phyloP scores from a whole-genome alignment of 768 basidiomycete genomes.

The Goffeauzyma gilvescens region DNA sequence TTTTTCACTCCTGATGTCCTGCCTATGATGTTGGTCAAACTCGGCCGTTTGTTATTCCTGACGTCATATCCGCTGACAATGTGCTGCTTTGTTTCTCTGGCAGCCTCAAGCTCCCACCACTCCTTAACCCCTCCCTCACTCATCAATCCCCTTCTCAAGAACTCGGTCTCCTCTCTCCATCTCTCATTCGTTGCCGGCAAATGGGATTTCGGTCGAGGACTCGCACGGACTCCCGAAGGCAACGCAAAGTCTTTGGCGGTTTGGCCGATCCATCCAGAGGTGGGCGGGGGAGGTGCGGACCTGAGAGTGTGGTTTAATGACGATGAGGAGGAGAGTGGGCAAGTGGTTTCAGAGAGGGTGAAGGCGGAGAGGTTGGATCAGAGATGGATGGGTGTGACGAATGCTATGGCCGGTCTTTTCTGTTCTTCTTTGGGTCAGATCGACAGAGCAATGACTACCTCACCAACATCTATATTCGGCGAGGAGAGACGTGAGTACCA shows the following conservation, averaged over 20 bases:
- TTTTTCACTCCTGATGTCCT: no score
- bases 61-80: no score
- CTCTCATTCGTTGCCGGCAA: conserved; percentile 76
- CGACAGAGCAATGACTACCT: conserved; percentile 41
- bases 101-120: conserved; percentile 57
- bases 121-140: conserved; percentile 67
- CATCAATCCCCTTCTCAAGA: conserved; percentile 67
- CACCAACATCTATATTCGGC: conserved; percentile 35
- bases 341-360: conserved; percentile 14
- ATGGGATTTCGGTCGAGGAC: conserved; percentile 73
- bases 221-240: no score
- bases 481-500: conserved; percentile 11
- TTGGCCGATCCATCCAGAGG: conserved; percentile 47
- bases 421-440: conserved; percentile 67
- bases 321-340: conserved; percentile 8
- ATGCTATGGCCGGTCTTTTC: conserved; percentile 79
- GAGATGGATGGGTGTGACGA: conserved; percentile 68
- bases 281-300: conserved; percentile 69
- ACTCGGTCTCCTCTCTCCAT: conserved; percentile 71
- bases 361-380: conserved; percentile 42
- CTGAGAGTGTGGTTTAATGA: conserved; percentile 85
- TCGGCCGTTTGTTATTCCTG: no score
- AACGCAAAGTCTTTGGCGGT: no score
- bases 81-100: no score
- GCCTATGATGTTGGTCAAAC: no score